Evolutionary conservation across 2,329 filamentous ascomycete genomes (phyloP).

Genomic region (Fusarium falciforme): DNA sequence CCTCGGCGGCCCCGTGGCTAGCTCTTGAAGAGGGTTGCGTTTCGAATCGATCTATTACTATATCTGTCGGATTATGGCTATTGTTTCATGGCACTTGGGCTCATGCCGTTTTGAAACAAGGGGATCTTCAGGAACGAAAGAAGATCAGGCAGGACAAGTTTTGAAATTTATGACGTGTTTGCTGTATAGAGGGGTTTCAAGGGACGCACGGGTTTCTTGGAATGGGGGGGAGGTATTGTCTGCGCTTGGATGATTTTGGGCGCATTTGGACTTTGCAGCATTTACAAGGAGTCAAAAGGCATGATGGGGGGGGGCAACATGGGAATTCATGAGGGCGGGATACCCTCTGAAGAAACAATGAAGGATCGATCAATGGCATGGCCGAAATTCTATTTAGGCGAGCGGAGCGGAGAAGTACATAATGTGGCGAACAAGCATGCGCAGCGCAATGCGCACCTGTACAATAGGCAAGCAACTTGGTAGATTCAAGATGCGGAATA

Average conservation of each 20-base stretch:
- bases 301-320: conserved; percentile 9
- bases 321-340: conserved; percentile 28
- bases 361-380: not conserved
- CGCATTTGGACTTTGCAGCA: conserved; percentile 30
- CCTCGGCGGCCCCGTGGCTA: conserved; percentile 53
- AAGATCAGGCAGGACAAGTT: not conserved
- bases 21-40: conserved; percentile 10
- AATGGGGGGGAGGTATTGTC: not conserved
- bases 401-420: not conserved
- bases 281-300: conserved; percentile 30
- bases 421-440: conserved; percentile 21
- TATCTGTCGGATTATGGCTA: not conserved
- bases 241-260: conserved; percentile 9
- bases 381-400: not conserved
- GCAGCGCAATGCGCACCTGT: conserved; percentile 12
- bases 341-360: conserved; percentile 18
- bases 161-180: not conserved
- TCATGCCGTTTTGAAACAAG: not conserved
- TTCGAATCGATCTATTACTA: not conserved
- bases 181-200: conserved; percentile 8
- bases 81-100: conserved; percentile 6
- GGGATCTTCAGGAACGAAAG: conserved; percentile 2
- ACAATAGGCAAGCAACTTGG: conserved; percentile 14
- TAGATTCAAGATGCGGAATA: conserved; percentile 7
- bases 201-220: not conserved